A percentile compares a stretch with the other conserved stretches of the same genome.
Evolutionary conservation across 1,284 basidiomycete genomes (phyloP).

Genomic region (Sphaerobolus stellatus): DNA sequence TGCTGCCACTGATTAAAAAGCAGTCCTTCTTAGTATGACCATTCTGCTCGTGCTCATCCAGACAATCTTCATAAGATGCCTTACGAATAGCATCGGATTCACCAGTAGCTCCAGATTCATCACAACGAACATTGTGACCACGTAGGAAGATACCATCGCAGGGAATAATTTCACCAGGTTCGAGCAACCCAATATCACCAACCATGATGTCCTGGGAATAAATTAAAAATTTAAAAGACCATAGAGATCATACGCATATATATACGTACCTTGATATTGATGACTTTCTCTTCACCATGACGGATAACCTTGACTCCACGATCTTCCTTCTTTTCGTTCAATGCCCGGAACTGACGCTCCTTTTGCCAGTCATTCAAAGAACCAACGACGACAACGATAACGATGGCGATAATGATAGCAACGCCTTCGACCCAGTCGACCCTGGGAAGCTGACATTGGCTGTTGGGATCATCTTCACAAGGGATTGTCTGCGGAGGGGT

Average conservation of each 20-base stretch:
- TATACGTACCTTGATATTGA: slow-evolving; percentile 71
- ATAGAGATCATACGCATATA: not conserved
- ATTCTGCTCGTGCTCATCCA: slow-evolving; percentile 34
- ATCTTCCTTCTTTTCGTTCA: slow-evolving; percentile 96
- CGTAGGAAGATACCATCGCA: slow-evolving; percentile 93
- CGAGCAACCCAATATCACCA: slow-evolving; percentile 88
- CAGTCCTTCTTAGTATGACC: slow-evolving; percentile 76
- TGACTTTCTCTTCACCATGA: slow-evolving; percentile 72
- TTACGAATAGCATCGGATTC: slow-evolving; percentile 97
- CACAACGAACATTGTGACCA: slow-evolving; percentile 94
- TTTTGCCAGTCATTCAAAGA: slow-evolving; percentile 96
- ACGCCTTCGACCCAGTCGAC: slow-evolving; percentile 99
- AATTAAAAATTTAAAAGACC: slow-evolving; percentile 1
- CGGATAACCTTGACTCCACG: slow-evolving; percentile 92
- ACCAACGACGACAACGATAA: slow-evolving; percentile 85
- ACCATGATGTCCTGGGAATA: slow-evolving; percentile 78
- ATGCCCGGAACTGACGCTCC: slow-evolving; percentile 88
- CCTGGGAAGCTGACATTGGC: slow-evolving; percentile 49
- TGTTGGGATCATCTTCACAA: slow-evolving; percentile 31
- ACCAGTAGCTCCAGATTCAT: slow-evolving; percentile 95
- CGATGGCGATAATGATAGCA: slow-evolving; percentile 88
- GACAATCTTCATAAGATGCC: slow-evolving; percentile 75
- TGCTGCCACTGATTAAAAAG: slow-evolving; percentile 91
- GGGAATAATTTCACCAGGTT: slow-evolving; percentile 94
- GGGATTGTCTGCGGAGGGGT: slow-evolving; percentile 52